These are phyloP conservation scores for Decorospora gaudefroyi DNA, from an alignment of 2,329 filamentous ascomycete genomes.

Conservation along the genomic window DNA sequence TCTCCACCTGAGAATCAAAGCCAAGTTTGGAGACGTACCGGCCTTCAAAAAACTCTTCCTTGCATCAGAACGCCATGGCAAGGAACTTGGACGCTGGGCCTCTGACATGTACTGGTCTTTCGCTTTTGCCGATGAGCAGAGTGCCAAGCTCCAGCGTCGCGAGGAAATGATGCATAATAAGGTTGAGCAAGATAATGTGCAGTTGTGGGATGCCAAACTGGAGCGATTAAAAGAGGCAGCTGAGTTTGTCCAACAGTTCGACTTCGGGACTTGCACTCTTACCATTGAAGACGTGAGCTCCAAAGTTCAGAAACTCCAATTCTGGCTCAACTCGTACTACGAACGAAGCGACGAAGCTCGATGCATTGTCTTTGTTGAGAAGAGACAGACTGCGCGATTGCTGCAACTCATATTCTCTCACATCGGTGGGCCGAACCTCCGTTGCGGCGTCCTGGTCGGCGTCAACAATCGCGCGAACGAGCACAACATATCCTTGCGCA, in stretches of 20 bases:
- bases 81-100: conserved; percentile 79
- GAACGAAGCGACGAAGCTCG: conserved; percentile 60
- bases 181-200: conserved; percentile 29
- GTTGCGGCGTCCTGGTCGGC: conserved; percentile 67
- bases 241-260: conserved; percentile 59
- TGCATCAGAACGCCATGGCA: conserved; percentile 63
- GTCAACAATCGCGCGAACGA: conserved; percentile 59
- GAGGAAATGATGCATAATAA: conserved; percentile 51
- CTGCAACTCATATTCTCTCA: conserved; percentile 68
- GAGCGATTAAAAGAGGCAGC: conserved; percentile 63
- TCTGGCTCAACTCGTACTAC: conserved; percentile 67
- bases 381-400: conserved; percentile 75
- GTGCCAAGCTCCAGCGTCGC: conserved; percentile 63
- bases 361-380: conserved; percentile 87
- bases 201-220: conserved; percentile 59
- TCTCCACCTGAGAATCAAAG: conserved; percentile 64
- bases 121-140: conserved; percentile 65
- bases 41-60: conserved; percentile 62
- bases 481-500: conserved; percentile 67
- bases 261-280: conserved; percentile 50
- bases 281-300: conserved; percentile 62
- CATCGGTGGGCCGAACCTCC: conserved; percentile 63
- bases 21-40: conserved; percentile 57
- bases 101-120: conserved; percentile 80
- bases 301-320: conserved; percentile 70